Conservation (phyloP, 2,329 filamentous ascomycete species). For the Cordyceps javanica region DNA sequence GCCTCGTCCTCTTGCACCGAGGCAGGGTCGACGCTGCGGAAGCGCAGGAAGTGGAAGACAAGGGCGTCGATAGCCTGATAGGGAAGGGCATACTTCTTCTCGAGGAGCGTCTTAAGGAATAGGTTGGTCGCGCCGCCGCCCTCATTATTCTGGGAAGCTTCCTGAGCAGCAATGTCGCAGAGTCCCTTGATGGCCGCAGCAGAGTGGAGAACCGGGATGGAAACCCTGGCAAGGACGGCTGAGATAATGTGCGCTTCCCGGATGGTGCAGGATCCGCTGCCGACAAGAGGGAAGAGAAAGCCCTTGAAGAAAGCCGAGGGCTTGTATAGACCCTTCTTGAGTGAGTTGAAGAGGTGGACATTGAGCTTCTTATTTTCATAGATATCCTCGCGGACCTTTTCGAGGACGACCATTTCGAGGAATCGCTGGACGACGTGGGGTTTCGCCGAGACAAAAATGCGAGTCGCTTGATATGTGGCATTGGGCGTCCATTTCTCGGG, state of each 20-base stretch:
- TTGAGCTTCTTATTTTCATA: conserved; percentile 92
- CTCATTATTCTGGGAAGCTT: conserved; percentile 76
- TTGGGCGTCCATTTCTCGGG: conserved; percentile 72
- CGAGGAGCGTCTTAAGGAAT: conserved; percentile 85
- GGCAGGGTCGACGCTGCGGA: conserved; percentile 63
- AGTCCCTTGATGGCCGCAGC: conserved; percentile 85
- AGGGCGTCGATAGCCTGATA: conserved; percentile 91
- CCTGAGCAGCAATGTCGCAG: conserved; percentile 89
- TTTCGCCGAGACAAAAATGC: conserved; percentile 84
- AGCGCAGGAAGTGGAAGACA: conserved; percentile 94
- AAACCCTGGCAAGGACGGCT: conserved; percentile 76
- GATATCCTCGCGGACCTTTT: conserved; percentile 89
- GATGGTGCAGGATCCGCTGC: conserved; percentile 80
- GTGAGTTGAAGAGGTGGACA: conserved; percentile 84
- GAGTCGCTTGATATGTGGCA: conserved; percentile 78
- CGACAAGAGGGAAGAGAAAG: conserved; percentile 83
- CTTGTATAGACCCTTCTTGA: conserved; percentile 92
- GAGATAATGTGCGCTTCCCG: conserved; percentile 89
- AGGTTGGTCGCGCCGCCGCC: conserved; percentile 89
- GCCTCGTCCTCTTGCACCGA: conserved; percentile 46
- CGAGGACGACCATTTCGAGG: conserved; percentile 78
- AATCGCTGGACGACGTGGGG: conserved; percentile 77
- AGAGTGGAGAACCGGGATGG: conserved; percentile 85
- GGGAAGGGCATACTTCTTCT: conserved; percentile 95
- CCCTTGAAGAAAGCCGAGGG: conserved; percentile 96